Conservation (phyloP, 371 early-diverging fungal species). For the Enterocytospora artemiae region DNA sequence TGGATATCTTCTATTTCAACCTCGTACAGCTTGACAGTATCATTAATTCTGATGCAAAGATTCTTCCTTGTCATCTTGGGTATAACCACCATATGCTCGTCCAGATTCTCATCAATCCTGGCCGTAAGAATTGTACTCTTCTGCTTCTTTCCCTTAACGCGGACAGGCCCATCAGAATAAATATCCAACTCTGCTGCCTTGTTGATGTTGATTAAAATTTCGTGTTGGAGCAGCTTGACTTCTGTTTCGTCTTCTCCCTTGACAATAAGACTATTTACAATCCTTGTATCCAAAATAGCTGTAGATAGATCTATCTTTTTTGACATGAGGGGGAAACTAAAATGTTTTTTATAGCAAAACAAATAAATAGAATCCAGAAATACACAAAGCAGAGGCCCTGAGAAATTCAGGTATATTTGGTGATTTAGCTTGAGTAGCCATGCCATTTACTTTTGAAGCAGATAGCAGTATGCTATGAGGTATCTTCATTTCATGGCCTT, state of each 20-base stretch:
- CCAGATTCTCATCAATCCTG: conserved; percentile 74
- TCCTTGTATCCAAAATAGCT: conserved; percentile 55
- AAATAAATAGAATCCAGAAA: no score
- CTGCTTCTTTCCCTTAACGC: conserved; percentile 93
- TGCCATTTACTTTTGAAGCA: no score
- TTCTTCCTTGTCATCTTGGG: conserved; percentile 76
- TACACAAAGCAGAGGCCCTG: no score
- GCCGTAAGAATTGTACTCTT: conserved; percentile 85
- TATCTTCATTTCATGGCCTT: no score
- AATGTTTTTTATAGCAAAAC: not conserved
- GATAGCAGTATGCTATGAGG: no score
- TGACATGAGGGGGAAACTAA: not conserved
- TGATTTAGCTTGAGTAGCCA: no score
- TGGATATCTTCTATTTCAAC: conserved; percentile 72
- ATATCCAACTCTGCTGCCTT: conserved; percentile 44
- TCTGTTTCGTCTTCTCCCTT: conserved; percentile 11
- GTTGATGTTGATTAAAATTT: conserved; percentile 45
- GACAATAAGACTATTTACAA: conserved; percentile 42
- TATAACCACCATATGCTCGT: conserved; percentile 77
- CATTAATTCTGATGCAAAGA: conserved; percentile 85
- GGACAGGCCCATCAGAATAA: conserved; percentile 59
- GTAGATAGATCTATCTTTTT: conserved; percentile 36
- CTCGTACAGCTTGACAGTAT: conserved; percentile 85
- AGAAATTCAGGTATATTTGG: no score
- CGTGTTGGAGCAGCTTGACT: conserved; percentile 20